phyloP scores from a whole-genome alignment of 495 filamentous ascomycete species.

The Talaromyces stipitatus region DNA sequence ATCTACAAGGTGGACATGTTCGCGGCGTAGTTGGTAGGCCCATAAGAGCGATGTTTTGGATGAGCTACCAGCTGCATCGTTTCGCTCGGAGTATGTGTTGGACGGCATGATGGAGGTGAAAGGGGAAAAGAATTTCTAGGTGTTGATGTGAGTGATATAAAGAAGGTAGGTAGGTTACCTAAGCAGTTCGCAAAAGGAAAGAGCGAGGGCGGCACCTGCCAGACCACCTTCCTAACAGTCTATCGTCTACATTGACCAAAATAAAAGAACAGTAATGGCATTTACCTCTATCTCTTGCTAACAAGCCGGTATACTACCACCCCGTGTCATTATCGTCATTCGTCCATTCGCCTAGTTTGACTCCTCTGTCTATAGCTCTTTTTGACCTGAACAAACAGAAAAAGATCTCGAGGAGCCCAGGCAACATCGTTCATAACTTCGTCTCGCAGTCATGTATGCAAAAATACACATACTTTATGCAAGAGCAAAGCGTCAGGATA shows the following conservation, averaged over 20 bases:
- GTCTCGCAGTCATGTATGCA: slow-evolving; percentile 24
- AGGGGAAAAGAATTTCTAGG: not conserved
- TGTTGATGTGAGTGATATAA: not conserved
- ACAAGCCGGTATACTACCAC: slow-evolving; percentile 25
- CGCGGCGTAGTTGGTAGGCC: slow-evolving; percentile 26
- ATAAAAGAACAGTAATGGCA: slow-evolving; percentile 19
- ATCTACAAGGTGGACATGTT: slow-evolving; percentile 21
- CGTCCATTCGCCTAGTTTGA: slow-evolving; percentile 18
- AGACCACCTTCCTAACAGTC: not conserved
- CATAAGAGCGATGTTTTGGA: slow-evolving; percentile 20
- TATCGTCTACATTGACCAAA: not conserved
- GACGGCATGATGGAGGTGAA: not conserved
- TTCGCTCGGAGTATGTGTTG: not conserved
- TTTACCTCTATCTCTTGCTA: slow-evolving; percentile 28
- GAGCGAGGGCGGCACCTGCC: not conserved
- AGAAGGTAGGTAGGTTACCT: not conserved
- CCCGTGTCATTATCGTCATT: slow-evolving; percentile 18
- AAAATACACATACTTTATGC: slow-evolving; percentile 31
- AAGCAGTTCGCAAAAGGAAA: not conserved
- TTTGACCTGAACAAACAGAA: slow-evolving; percentile 14
- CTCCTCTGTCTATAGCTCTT: slow-evolving; percentile 9
- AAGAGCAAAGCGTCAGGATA: slow-evolving; percentile 34
- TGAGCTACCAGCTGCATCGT: not conserved
- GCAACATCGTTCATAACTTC: slow-evolving; percentile 26
- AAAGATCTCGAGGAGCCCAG: slow-evolving; percentile 19